Base-by-base conservation (phyloP, 108 stramenopile genomes). In the Cyclotella choctawhatcheeana region DNA sequence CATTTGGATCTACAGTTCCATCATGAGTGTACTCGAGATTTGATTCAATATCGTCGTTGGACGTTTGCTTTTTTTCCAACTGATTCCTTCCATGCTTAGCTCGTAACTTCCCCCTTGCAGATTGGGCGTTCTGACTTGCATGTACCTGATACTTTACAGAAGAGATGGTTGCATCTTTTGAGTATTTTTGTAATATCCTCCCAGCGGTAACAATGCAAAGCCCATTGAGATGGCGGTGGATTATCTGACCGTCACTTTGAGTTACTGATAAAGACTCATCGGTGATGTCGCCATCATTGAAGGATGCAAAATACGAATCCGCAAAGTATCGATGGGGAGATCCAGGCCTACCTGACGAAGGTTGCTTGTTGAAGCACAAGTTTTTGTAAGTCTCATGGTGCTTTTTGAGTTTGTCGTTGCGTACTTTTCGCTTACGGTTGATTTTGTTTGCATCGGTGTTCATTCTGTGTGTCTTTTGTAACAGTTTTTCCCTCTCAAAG, bases 131-230 rank as follows among this genome's bases (percentile, higher is more conserved):
- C 26, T 25, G 51, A 13, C 52, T 45, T 21, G 48, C 50, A 30
- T 58, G 29, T n/a, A 79, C 77, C 14, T 58, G 53, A 71, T 79
- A 79, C 18, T 53, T 22, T 14, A 78, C 34, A 29, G 77, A 78
- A 12, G 53, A 17, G 13, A 77, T 35, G 32, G 48, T 5, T 20
- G 40, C 18, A 22, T 14, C 16, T 25, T 29, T 5, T 16, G 25
- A 26, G 17, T 58, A 2, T 5, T 44, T 30, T 54, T 71, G 33
- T 20, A 68, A 33, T 55, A 69, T 50, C 4, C 82, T 45, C 0
- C 88, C 89, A 14, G 83, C 89, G 20, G 91, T 93, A 17, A 93
- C 77, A n/a, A 93, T 76, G 67, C 84, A 86, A 24, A 93, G 67
- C 25, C 86, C 87, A 52, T 93, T 93, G 32, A 79, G 79, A 72